These are phyloP conservation scores for Hemileccinum impolitum DNA, from an alignment of 768 basidiomycete genomes.

Conservation along the genomic window DNA sequence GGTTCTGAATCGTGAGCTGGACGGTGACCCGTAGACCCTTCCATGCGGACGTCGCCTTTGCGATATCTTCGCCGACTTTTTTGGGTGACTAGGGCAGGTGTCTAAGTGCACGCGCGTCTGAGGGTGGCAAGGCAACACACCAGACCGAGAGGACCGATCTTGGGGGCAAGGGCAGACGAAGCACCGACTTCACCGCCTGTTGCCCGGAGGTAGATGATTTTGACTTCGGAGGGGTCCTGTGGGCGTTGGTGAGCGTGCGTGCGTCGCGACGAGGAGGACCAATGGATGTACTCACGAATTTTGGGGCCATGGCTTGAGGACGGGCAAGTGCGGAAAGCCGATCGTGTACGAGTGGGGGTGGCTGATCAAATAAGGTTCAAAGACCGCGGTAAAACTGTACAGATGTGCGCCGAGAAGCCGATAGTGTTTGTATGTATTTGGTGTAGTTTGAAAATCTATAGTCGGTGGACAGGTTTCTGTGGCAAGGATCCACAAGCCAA, in stretches of 20 bases:
- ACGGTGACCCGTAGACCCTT: slow-evolving; percentile 99
- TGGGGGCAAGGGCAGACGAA: slow-evolving; percentile 96
- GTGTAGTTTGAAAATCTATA: slow-evolving; percentile 9
- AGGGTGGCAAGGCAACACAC: slow-evolving; percentile 46
- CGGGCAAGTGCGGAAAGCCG: background rate
- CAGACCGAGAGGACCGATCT: slow-evolving; percentile 99
- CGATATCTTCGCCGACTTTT: slow-evolving; percentile 99
- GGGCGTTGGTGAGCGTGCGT: slow-evolving; percentile 6
- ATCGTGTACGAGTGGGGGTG: slow-evolving; percentile 10
- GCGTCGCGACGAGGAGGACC: background rate
- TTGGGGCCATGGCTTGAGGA: slow-evolving; percentile 64
- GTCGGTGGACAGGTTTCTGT: background rate
- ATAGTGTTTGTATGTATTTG: slow-evolving; percentile 38
- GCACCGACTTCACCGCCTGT: slow-evolving; percentile 99
- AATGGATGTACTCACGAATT: slow-evolving; percentile 51
- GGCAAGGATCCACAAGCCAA: slow-evolving; percentile 23
- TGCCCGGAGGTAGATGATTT: slow-evolving; percentile 97
- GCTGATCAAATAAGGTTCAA: slow-evolving; percentile 50
- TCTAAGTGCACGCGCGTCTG: slow-evolving; percentile 11
- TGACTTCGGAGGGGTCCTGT: slow-evolving; percentile 97
- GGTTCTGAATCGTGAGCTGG: slow-evolving; percentile 99
- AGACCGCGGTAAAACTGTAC: slow-evolving; percentile 55
- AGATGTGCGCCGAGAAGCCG: slow-evolving; percentile 34
- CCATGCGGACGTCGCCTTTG: slow-evolving; percentile 97
- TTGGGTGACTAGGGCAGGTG: slow-evolving; percentile 78